Evolutionary conservation across 371 early-diverging fungal genomes (phyloP), one percentile per base, ranked within the genome.

Genomic region (Nematocida sp.): DNA sequence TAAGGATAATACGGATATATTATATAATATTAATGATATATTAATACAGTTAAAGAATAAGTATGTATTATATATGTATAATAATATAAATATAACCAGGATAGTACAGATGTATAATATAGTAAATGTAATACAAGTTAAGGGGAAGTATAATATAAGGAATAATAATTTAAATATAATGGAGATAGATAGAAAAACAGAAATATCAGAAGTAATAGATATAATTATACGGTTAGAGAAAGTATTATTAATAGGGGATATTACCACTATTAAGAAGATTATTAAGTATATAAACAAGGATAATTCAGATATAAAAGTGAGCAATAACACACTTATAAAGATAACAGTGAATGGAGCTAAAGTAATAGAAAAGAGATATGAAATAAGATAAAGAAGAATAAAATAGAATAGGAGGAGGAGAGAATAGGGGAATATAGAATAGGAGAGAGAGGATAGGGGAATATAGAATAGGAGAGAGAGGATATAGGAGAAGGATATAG

Each of bases 21-120:
- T 78, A 15, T 7, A 56, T 4, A 15, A 4, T 4, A 40, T 78
- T 15, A 58, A 15, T 4, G 52, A 54, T 15, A 15, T 78, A 4
- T 62, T 78, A 7, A 5, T n/a, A n/a, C 54, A 56, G 11, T 4
- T 62, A 18, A 78, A 78, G 80, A 78, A 58, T 56, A 78, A 78
- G 42, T 78, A 72, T 27, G 18, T 40, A 25, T 13, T 78, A 13
- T 78, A 58, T 52, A 15, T 78, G 23, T 58, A 40, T 42, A 27
- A 58, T 39, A 18, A 42, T 13, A 15, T 54, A 9, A 50, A 23
- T 13, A 27, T 40, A 4, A n/a, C 52, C 4, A 70, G 60, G 7
- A 45, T 56, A 3, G 7, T 78, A 6, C 27, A 75, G 11, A 23
- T 27, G n/a, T 42, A 71, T 57, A 18, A 40, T 15, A 78, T 75